Base-by-base conservation (phyloP, 73 alveolate species). In the Paramecium sexaurelia region DNA sequence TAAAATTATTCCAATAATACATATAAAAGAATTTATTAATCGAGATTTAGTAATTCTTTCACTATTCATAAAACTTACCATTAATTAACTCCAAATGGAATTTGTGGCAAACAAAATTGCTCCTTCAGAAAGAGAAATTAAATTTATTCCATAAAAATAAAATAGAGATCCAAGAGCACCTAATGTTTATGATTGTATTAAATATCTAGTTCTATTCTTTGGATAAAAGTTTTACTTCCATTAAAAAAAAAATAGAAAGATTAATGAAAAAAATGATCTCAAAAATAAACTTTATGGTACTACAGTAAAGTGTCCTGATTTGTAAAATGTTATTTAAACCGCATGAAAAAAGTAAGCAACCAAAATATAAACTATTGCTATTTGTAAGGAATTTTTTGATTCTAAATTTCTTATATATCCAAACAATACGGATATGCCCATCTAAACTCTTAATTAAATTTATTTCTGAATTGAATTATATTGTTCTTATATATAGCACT, bases 271-370 rank as follows among this genome's bases (percentile, higher is more conserved):
- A 26, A 61, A 61, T 10, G 83, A 61, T 61, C 83, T 24, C 43
- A 61, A 29, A 61, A 61, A 61, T 61, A 61, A 61, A 29, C 83
- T 61, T 32, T 61, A 32, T 61, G 83, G 83, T 6, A 61, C 83
- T 0, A 61, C 43, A 61, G 83, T 61, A 32, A 61, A 61, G 26
- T 61, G 83, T 11, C 24, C 83, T 29, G 29, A 26, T 61, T 61
- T 29, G 43, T 26, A 61, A 61, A 26, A 61, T 61, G 83, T 61
- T 11, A 26, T 24, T 20, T 61, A 24, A 7, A 61, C 39, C 9
- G 83, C 39, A 61, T 61, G 83, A 61, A 61, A 61, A 29, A 61
- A 29, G 83, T 61, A 61, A 26, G 83, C 83, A 26, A 61, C 26
- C 43, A 61, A 32, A 29, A 61, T 61, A 32, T 61, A 61, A 8